These are phyloP conservation scores for Mucor circinelloides DNA, from an alignment of 371 early-diverging fungal genomes.

Conservation along the genomic window DNA sequence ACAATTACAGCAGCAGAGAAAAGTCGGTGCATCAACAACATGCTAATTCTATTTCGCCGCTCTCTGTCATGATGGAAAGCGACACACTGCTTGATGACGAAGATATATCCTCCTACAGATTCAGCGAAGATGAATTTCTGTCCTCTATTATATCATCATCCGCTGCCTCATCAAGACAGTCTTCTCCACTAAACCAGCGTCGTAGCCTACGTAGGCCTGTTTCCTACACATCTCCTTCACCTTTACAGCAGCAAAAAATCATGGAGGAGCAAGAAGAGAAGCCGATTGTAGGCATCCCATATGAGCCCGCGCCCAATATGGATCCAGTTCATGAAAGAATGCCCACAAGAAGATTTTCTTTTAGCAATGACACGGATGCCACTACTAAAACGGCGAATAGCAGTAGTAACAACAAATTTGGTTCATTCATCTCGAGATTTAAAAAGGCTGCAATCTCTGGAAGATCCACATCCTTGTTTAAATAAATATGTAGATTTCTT, in stretches of 20 bases:
- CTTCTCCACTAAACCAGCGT: background rate
- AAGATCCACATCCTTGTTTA: constrained; percentile 5
- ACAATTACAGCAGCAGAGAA: constrained; percentile 2
- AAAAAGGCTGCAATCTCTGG: constrained; percentile 9
- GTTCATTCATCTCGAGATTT: constrained; percentile 4
- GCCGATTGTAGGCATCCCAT: constrained; percentile 8
- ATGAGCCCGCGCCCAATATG: background rate
- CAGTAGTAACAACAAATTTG: background rate
- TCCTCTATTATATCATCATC: constrained; percentile 8
- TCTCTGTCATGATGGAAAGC: constrained; percentile 8
- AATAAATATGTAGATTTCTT: constrained; percentile 2
- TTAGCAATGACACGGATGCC: background rate
- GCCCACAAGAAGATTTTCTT: background rate
- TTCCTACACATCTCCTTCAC: constrained; percentile 10
- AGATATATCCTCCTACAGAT: constrained; percentile 4
- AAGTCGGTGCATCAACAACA: background rate
- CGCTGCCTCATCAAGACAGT: background rate
- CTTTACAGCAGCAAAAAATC: background rate
- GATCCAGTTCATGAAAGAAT: constrained; percentile 11
- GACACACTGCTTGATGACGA: constrained; percentile 1
- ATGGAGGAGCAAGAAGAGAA: background rate
- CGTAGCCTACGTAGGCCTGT: background rate
- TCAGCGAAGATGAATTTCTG: constrained; percentile 5
- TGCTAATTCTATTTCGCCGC: background rate
- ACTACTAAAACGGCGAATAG: background rate